Evolutionary conservation across 805 yeast species (phyloP).

Genomic region (Suhomyces sp.): DNA sequence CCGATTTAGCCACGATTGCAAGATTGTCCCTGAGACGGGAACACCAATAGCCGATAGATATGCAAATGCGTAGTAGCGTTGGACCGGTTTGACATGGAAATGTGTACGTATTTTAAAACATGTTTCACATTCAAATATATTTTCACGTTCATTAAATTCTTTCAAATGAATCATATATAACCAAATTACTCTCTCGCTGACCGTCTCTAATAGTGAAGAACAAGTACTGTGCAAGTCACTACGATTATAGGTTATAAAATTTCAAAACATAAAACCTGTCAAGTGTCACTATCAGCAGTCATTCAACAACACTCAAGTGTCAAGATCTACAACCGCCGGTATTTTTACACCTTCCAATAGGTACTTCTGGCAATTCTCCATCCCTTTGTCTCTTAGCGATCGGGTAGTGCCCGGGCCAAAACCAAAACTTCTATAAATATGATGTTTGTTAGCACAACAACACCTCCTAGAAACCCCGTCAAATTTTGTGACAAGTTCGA

Average conservation of each 20-base stretch:
- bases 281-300: background rate
- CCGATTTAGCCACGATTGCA: background rate
- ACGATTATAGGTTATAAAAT: background rate
- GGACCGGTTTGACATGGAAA: background rate
- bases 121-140: background rate
- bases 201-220: background rate
- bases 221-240: background rate
- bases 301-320: background rate
- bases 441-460: conserved; percentile 1
- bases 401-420: background rate
- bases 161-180: background rate
- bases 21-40: background rate
- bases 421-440: background rate
- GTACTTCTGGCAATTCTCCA: background rate
- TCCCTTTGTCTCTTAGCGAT: background rate
- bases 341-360: background rate
- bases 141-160: background rate
- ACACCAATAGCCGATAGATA: background rate
- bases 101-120: background rate
- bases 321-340: background rate
- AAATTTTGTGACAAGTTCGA: background rate
- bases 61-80: background rate
- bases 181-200: too few relatives aligned
- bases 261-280: too few relatives aligned
- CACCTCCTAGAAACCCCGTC: background rate